Evolutionary conservation across 208 protist species (phyloP).

Genomic region (Trypanosoma grayi): DNA sequence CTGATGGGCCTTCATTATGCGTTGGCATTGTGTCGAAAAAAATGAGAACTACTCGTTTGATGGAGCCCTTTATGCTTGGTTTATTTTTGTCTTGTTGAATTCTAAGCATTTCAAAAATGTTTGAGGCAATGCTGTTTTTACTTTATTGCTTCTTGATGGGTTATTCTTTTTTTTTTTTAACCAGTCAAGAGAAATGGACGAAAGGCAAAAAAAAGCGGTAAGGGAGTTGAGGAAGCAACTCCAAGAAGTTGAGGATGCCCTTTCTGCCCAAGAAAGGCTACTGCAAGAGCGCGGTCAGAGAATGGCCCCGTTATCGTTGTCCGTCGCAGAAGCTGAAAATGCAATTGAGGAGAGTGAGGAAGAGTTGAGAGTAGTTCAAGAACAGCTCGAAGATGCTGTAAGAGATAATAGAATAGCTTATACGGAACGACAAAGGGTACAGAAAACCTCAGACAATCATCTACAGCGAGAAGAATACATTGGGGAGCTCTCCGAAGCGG

Average conservation of each 20-base stretch:
- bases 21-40: slow-evolving; percentile 32
- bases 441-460: slow-evolving; percentile 6
- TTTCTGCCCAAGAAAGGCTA: slow-evolving; percentile 24
- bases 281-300: slow-evolving; percentile 15
- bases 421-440: slow-evolving; percentile 21
- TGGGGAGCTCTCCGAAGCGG: slow-evolving; percentile 46
- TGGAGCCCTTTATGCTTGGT: neutral
- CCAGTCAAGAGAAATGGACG: slow-evolving; percentile 15
- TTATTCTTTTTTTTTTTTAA: too few relatives aligned
- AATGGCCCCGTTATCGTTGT: slow-evolving; percentile 14
- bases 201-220: slow-evolving; percentile 31
- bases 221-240: slow-evolving; percentile 40
- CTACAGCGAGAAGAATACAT: slow-evolving; percentile 59
- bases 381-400: slow-evolving; percentile 18
- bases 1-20: slow-evolving; percentile 76
- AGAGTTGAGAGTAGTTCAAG: slow-evolving; percentile 21
- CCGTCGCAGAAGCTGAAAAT: slow-evolving; percentile 19
- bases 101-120: neutral
- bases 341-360: slow-evolving; percentile 24
- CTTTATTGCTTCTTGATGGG: neutral
- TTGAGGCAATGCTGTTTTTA: neutral
- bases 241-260: slow-evolving; percentile 38
- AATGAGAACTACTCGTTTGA: neutral
- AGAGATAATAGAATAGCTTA: slow-evolving; percentile 39
- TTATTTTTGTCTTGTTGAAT: slow-evolving; percentile 7